Base-by-base conservation (phyloP, 2,329 filamentous ascomycete species). In the Chalara sp. region DNA sequence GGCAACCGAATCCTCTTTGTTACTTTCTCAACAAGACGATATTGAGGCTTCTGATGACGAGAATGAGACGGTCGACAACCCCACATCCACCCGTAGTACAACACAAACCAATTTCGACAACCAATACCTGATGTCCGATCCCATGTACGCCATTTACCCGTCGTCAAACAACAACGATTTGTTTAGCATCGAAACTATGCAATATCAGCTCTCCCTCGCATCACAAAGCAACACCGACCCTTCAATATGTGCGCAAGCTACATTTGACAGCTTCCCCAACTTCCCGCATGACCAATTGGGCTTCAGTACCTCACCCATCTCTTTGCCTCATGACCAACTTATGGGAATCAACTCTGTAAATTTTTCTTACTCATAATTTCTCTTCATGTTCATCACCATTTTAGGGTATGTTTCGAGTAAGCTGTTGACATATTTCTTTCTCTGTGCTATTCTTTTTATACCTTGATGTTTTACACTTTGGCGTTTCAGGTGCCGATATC, bases 11-110 rank as follows among this genome's bases (percentile, higher is more conserved):
- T 53, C 55, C 33, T 12, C 47, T 5, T 63, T 52, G 33, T 49
- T 43, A 31, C 44, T 66, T 21, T 60, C 62, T 11, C 64, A 67
- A 21, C 55, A 61, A 56, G 57, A 60, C 39, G 70, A 68, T 28
- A 68, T 72, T n/a, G 60, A 71, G 11, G 53, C 63, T 6, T 59
- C 60, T 43, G 56, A 65, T 11, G 68, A 71, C 10, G 68, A 68
- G 6, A 33, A 60, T 57, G 66, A 67, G 5, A 51, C 58, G 29
- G 58, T 65, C 30, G 57, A 58, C 49, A 51, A 58, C 31, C 6
- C 55, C 42, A n/a, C 35, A 46, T 13, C 53, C 46, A 32, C 49
- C 35, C 39, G 63, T 6, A 58, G 58, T 3, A 53, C 62, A 31
- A 61, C 61, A 29, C 53, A 51, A 44, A 50, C 49, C 46, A 46